Conservation (phyloP, 108 stramenopile species). For the Pseudonitzschia multiseries region DNA sequence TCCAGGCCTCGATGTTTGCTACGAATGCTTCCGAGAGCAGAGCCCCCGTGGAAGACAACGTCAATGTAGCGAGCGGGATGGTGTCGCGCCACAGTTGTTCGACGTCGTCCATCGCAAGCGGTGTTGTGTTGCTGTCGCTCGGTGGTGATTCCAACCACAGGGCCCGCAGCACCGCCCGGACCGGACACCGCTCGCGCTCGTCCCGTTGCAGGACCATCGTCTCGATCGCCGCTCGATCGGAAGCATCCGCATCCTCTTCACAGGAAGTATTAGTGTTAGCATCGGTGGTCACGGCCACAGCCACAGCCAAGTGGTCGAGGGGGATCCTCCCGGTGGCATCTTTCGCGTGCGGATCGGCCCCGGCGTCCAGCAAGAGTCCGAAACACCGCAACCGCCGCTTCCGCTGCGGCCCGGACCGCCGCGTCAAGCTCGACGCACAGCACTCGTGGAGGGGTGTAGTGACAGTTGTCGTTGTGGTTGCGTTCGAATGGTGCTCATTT, state of each 20-base stretch:
- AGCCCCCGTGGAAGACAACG: no score
- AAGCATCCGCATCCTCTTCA: no score
- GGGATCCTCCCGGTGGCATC: slow-evolving; percentile 47
- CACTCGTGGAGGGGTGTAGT: slow-evolving; percentile 71
- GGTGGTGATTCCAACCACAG: no score
- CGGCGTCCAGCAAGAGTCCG: slow-evolving; percentile 39
- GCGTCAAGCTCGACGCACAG: slow-evolving; percentile 36
- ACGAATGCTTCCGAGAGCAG: no score
- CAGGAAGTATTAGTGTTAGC: no score
- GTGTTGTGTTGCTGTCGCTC: no score
- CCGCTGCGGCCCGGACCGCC: neutral
- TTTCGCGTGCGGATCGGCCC: slow-evolving; percentile 42
- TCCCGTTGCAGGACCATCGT: neutral
- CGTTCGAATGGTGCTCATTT: neutral
- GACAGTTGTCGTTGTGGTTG: slow-evolving; percentile 49
- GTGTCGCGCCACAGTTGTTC: no score
- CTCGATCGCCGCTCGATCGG: slow-evolving; percentile 3
- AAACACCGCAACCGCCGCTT: slow-evolving; percentile 37
- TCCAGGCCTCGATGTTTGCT: no score
- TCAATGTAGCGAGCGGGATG: no score
- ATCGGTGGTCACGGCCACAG: no score
- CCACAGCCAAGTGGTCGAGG: slow-evolving; percentile 37
- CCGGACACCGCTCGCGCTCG: neutral
- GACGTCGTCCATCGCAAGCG: no score
- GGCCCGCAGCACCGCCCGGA: no score